phyloP scores from a whole-genome alignment of 495 filamentous ascomycete genomes.

The Jackrogersella minutella region DNA sequence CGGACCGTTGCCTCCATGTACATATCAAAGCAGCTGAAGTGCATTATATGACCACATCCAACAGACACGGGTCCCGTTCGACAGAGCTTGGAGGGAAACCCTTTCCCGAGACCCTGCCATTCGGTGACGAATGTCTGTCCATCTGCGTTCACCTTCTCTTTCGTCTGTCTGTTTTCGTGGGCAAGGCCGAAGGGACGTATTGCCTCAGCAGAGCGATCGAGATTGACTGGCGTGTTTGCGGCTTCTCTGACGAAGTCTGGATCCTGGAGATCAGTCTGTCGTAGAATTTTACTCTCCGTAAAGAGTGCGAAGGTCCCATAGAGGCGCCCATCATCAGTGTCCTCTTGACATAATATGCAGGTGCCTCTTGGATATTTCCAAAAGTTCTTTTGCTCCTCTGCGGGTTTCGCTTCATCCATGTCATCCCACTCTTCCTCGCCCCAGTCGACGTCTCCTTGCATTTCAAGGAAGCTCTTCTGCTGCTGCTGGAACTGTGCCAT shows the following conservation, averaged over 20 bases:
- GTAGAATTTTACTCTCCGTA: slow-evolving; percentile 84
- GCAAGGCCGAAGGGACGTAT: slow-evolving; percentile 91
- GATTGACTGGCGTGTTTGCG: slow-evolving; percentile 73
- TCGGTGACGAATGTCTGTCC: slow-evolving; percentile 75
- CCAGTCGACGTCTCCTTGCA: slow-evolving; percentile 85
- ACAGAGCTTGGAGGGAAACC: slow-evolving; percentile 74
- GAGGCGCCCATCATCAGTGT: slow-evolving; percentile 85
- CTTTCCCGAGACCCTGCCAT: slow-evolving; percentile 85
- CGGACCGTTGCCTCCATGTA: slow-evolving; percentile 83
- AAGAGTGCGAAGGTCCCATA: slow-evolving; percentile 93
- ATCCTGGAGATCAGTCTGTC: slow-evolving; percentile 83
- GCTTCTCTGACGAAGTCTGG: slow-evolving; percentile 86
- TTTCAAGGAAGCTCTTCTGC: slow-evolving; percentile 90
- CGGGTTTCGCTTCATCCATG: slow-evolving; percentile 59
- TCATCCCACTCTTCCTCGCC: slow-evolving; percentile 76
- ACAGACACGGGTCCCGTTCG: slow-evolving; percentile 83
- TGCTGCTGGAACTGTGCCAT: slow-evolving; percentile 98
- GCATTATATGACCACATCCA: slow-evolving; percentile 98
- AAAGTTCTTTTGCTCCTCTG: slow-evolving; percentile 71
- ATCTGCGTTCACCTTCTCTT: slow-evolving; percentile 76
- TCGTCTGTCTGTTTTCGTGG: slow-evolving; percentile 77
- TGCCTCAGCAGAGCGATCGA: slow-evolving; percentile 82
- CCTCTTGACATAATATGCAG: slow-evolving; percentile 96
- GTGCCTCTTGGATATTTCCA: slow-evolving; percentile 96
- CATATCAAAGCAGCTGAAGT: slow-evolving; percentile 92